A percentile compares a stretch with the other conserved stretches of the same genome.
phyloP scores from a whole-genome alignment of 2,329 filamentous ascomycete genomes.

The Westerdykella sp. region DNA sequence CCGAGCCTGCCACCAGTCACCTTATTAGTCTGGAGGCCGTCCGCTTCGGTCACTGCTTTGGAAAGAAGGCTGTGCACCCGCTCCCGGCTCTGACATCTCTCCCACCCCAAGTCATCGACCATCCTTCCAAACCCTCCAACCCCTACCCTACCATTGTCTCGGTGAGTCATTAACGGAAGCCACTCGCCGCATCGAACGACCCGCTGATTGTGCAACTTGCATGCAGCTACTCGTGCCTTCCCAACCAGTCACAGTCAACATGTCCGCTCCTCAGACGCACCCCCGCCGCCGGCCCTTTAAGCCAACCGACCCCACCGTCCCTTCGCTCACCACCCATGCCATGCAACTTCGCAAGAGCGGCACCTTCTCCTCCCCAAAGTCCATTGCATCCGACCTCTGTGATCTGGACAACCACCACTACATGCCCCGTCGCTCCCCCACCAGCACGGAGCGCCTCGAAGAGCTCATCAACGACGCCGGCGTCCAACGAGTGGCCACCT shows the following conservation, averaged over 20 bases:
- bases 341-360: conserved; percentile 45
- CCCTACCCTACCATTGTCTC: conserved; percentile 2
- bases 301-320: conserved; percentile 17
- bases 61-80: conserved; percentile 11
- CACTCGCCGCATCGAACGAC: conserved; percentile 8
- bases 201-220: conserved; percentile 19
- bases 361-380: conserved; percentile 44
- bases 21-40: conserved; percentile 5
- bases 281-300: conserved; percentile 44
- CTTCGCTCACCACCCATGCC: conserved; percentile 34
- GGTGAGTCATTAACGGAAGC: conserved; percentile 32
- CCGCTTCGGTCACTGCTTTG: conserved; percentile 6
- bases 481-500: conserved; percentile 40
- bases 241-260: conserved; percentile 32
- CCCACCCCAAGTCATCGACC: conserved; percentile 11
- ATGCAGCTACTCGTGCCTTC: conserved; percentile 11
- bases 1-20: not conserved
- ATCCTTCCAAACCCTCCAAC: conserved; percentile 15
- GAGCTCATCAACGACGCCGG: conserved; percentile 43
- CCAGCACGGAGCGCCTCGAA: conserved; percentile 44
- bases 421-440: conserved; percentile 45
- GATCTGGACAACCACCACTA: conserved; percentile 36
- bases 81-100: conserved; percentile 6
- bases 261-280: conserved; percentile 36
- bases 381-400: conserved; percentile 33